These are phyloP conservation scores for Ocimum tenuiflorum DNA, from an alignment of 257 asterid species.

Conservation along the genomic window DNA sequence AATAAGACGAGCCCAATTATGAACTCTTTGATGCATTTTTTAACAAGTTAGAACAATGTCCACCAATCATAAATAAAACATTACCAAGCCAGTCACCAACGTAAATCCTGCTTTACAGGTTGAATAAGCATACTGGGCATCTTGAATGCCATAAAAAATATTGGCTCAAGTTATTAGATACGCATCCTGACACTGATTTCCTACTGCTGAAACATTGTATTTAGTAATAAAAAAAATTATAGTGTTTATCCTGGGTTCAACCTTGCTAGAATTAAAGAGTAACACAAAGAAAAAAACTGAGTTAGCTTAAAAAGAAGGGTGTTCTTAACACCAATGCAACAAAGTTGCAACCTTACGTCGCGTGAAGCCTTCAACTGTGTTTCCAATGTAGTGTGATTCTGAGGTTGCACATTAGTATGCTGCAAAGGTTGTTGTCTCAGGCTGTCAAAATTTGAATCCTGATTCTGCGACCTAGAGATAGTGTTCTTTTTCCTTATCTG, in stretches of 20 bases:
- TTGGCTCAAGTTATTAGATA: conserved; percentile 1
- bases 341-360: no score
- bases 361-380: no score
- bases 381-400: not conserved
- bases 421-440: no score
- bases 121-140: conserved; percentile 10
- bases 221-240: not conserved
- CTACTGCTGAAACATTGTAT: not conserved
- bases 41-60: not conserved
- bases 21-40: not conserved
- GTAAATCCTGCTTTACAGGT: not conserved
- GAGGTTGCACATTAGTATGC: conserved; percentile 48
- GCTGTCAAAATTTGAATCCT: conserved; percentile 28
- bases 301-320: no score
- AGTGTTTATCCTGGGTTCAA: not conserved
- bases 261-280: conserved; percentile 2
- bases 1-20: not conserved
- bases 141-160: not conserved
- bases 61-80: not conserved
- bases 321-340: no score
- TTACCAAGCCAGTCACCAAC: not conserved
- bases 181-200: no score
- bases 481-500: conserved; percentile 71
- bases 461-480: conserved; percentile 41
- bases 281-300: not conserved